Conservation (phyloP, 2,329 filamentous ascomycete species). For the Penicillium sp. region DNA sequence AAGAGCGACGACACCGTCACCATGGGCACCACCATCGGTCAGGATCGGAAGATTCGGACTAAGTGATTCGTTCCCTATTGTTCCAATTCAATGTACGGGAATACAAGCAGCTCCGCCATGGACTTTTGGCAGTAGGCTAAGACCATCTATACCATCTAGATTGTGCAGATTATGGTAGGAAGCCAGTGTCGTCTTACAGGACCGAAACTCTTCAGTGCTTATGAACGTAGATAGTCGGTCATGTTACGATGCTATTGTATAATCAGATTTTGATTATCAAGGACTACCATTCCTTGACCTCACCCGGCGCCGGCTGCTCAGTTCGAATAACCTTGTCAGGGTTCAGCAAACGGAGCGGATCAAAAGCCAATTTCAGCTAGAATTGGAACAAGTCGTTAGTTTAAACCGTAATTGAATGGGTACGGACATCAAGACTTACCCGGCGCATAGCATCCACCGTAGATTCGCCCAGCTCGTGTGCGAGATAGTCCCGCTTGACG, state of each 20-base stretch:
- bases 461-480: conserved; percentile 57
- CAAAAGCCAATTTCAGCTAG: conserved; percentile 60
- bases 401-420: not conserved
- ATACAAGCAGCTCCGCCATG: not conserved
- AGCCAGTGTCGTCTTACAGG: too few relatives aligned
- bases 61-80: not conserved
- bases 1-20: conserved; percentile 15
- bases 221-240: not conserved
- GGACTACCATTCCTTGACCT: conserved; percentile 46
- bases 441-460: conserved; percentile 63
- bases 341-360: conserved; percentile 62
- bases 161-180: not conserved
- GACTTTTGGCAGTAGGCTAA: not conserved
- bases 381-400: conserved; percentile 16
- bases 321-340: conserved; percentile 63
- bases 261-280: not conserved
- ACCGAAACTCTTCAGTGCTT: not conserved
- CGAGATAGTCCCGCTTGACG: conserved; percentile 62
- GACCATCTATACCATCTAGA: not conserved
- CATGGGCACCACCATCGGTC: conserved; percentile 21
- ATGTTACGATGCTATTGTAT: not conserved
- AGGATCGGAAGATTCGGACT: conserved; percentile 19
- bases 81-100: not conserved
- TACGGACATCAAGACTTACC: conserved; percentile 38
- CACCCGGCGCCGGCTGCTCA: conserved; percentile 47